These are phyloP conservation scores for Mucor velutinosus DNA, from an alignment of 371 early-diverging fungal species.

Conservation along the genomic window DNA sequence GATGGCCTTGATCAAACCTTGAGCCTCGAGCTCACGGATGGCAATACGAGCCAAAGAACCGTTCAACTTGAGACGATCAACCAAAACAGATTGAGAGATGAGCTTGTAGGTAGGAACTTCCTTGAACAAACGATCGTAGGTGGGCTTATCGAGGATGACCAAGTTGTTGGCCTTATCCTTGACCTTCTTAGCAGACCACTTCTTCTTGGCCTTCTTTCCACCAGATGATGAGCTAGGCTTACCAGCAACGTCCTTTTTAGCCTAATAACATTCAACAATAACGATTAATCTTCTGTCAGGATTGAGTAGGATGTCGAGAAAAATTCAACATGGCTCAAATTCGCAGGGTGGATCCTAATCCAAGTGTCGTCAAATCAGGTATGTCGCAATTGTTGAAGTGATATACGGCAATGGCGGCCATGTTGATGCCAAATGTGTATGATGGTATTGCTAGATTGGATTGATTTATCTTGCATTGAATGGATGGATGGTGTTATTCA, in stretches of 20 bases:
- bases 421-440: not conserved
- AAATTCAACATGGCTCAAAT: not conserved
- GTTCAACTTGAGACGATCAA: constrained; percentile 97
- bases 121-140: constrained; percentile 94
- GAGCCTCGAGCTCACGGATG: constrained; percentile 87
- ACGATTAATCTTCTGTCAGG: not conserved
- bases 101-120: constrained; percentile 99
- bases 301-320: not conserved
- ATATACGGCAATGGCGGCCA: too few species aligned
- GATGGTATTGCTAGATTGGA: not conserved
- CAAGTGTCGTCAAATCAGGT: too few species aligned
- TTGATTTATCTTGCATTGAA: not conserved
- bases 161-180: constrained; percentile 97
- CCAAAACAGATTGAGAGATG: constrained; percentile 95
- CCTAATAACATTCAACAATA: constrained; percentile 31
- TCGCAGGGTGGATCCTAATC: too few species aligned
- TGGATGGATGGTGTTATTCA: not conserved
- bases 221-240: constrained; percentile 74
- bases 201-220: constrained; percentile 93
- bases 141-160: constrained; percentile 89
- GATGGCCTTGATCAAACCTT: constrained; percentile 92
- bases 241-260: constrained; percentile 70
- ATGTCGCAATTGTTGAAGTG: not conserved
- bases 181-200: constrained; percentile 96
- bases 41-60: constrained; percentile 96